Conservation (phyloP, 352 stramenopile genomes). For the Achlya hypogyna region DNA sequence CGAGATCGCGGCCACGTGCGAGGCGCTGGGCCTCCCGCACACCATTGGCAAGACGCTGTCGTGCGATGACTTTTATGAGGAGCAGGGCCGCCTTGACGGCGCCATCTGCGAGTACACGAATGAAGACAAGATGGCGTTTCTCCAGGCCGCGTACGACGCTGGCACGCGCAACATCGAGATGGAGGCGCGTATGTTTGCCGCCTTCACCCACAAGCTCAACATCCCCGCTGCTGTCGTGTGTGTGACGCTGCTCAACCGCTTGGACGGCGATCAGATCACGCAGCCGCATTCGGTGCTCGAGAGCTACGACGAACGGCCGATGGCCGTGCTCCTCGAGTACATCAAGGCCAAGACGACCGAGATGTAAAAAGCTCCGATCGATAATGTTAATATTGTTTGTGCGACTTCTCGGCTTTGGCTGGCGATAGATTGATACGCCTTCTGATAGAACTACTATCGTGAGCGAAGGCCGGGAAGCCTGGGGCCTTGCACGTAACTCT, state of each 20-base stretch:
- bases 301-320: slow-evolving; percentile 51
- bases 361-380: background rate
- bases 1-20: slow-evolving; percentile 38
- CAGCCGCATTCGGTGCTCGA: slow-evolving; percentile 50
- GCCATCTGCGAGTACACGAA: slow-evolving; percentile 70
- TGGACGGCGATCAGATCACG: slow-evolving; percentile 66
- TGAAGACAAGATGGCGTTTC: slow-evolving; percentile 70
- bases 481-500: no score
- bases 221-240: slow-evolving; percentile 65
- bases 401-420: no score
- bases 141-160: slow-evolving; percentile 38
- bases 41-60: slow-evolving; percentile 72
- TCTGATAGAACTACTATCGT: no score
- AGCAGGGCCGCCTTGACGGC: slow-evolving; percentile 67
- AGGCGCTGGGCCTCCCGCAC: slow-evolving; percentile 41
- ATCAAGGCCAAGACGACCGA: slow-evolving; percentile 49
- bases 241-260: slow-evolving; percentile 65
- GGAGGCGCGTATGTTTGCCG: slow-evolving; percentile 61
- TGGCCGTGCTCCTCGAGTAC: slow-evolving; percentile 51
- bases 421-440: no score
- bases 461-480: no score
- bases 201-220: slow-evolving; percentile 63
- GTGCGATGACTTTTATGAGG: slow-evolving; percentile 80
- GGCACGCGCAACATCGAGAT: slow-evolving; percentile 83
- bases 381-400: no score